Evolutionary conservation across 257 asterid species (phyloP).

Genomic region (Scutellaria galericulata): DNA sequence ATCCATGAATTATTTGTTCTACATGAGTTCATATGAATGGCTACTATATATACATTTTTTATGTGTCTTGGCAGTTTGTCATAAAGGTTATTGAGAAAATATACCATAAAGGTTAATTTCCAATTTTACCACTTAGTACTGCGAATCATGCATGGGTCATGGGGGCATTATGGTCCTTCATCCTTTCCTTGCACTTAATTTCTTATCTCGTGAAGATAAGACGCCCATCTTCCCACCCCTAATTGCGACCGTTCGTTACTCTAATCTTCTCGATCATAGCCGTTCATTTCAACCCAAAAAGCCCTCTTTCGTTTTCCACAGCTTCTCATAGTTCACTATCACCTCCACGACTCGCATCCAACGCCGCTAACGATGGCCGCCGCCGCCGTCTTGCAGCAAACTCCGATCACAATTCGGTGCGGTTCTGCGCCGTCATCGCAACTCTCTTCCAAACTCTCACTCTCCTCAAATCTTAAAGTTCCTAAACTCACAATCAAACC

Average conservation of each 20-base stretch:
- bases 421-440: slow-evolving; percentile 48
- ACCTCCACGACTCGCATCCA: background rate
- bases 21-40: slow-evolving; percentile 3
- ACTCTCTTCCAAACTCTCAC: slow-evolving; percentile 43
- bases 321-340: slow-evolving; percentile 18
- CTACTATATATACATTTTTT: background rate
- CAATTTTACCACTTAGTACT: no score
- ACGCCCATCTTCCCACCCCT: background rate
- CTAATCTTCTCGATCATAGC: background rate
- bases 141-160: no score
- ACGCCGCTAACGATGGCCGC: slow-evolving; percentile 59
- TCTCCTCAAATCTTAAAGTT: slow-evolving; percentile 52
- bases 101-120: no score
- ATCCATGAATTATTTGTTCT: background rate
- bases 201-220: slow-evolving; percentile 11
- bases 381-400: slow-evolving; percentile 62
- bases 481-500: slow-evolving; percentile 58
- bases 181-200: background rate
- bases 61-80: background rate
- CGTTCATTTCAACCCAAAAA: slow-evolving; percentile 25
- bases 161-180: no score
- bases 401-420: slow-evolving; percentile 56
- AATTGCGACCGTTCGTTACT: slow-evolving; percentile 9
- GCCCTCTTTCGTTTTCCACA: background rate
- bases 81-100: background rate